Evolutionary conservation across 208 protist species (phyloP).

Genomic region (Leishmania tropica): DNA sequence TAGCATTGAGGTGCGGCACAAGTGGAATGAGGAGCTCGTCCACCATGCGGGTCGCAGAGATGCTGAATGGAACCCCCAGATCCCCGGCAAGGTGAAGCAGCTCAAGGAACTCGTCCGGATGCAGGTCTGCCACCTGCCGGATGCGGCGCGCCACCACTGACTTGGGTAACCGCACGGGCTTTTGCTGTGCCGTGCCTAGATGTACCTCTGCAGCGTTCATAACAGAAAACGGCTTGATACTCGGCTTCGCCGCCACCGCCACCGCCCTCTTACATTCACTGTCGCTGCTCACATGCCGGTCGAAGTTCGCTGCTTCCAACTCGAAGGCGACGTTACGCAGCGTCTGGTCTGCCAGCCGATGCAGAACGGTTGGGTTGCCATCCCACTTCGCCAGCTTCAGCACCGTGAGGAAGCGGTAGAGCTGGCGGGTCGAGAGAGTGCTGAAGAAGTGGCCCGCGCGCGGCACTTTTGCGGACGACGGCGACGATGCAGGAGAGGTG

Average conservation of each 20-base stretch:
- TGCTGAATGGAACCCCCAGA: constrained; percentile 53
- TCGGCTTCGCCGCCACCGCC: not conserved
- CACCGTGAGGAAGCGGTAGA: constrained; percentile 72
- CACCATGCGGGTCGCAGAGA: constrained; percentile 40
- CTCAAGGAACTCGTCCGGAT: constrained; percentile 48
- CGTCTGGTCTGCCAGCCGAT: constrained; percentile 64
- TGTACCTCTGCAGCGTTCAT: not conserved
- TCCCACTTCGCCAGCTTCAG: constrained; percentile 55
- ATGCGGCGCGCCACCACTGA: constrained; percentile 31
- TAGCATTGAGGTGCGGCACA: constrained; percentile 42
- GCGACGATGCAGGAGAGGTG: not conserved
- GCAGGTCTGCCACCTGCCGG: constrained; percentile 41
- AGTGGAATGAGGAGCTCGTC: constrained; percentile 62
- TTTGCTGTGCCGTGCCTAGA: not conserved
- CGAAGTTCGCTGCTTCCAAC: constrained; percentile 39
- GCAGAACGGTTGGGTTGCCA: constrained; percentile 43
- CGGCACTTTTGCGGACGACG: not conserved
- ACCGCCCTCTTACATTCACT: not conserved
- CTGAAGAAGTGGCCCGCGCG: constrained; percentile 72
- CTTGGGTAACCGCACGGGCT: not conserved
- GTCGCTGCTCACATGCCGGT: not conserved
- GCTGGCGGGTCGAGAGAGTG: constrained; percentile 71
- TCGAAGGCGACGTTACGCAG: constrained; percentile 84
- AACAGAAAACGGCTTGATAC: not conserved
- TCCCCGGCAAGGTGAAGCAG: constrained; percentile 67